Evolutionary conservation across 2,329 filamentous ascomycete genomes (phyloP).

Genomic region (Claviceps sorghi): DNA sequence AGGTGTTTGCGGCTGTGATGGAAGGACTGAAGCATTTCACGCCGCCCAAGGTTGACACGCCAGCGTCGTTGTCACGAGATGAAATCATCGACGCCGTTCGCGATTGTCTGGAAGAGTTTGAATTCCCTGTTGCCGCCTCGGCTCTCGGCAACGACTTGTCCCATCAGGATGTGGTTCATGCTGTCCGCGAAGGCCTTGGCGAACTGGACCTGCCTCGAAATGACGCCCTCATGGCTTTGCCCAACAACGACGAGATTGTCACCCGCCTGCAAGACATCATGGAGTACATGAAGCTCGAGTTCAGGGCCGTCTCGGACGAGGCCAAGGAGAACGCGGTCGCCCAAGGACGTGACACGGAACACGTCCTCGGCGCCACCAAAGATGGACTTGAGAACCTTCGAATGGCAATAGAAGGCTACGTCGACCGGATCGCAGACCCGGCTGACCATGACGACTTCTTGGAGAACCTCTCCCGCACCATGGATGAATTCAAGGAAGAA

Average conservation of each 20-base stretch:
- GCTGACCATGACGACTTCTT: constrained; percentile 66
- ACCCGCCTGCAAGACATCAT: constrained; percentile 50
- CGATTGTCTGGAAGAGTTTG: constrained; percentile 75
- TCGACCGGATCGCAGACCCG: constrained; percentile 55
- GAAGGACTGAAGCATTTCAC: constrained; percentile 71
- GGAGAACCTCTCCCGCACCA: constrained; percentile 47
- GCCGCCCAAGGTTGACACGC: constrained; percentile 56
- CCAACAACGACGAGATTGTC: constrained; percentile 35
- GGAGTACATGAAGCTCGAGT: constrained; percentile 43
- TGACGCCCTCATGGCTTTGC: constrained; percentile 25
- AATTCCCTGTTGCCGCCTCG: constrained; percentile 51
- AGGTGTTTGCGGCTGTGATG: constrained; percentile 74
- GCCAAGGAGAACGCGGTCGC: constrained; percentile 66
- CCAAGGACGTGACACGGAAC: constrained; percentile 70
- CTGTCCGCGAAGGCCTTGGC: constrained; percentile 45
- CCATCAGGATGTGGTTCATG: constrained; percentile 47
- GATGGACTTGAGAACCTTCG: constrained; percentile 75
- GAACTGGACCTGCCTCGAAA: constrained; percentile 31
- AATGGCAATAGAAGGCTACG: constrained; percentile 65
- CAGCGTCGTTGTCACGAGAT: constrained; percentile 58
- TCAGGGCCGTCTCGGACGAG: constrained; percentile 45
- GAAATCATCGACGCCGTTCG: constrained; percentile 74
- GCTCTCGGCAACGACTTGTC: constrained; percentile 39
- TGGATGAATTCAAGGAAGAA: constrained; percentile 54
- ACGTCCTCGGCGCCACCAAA: constrained; percentile 75